Evolutionary conservation across 176 grass and related monocot species (phyloP).

Genomic region (Carex littledalei): DNA sequence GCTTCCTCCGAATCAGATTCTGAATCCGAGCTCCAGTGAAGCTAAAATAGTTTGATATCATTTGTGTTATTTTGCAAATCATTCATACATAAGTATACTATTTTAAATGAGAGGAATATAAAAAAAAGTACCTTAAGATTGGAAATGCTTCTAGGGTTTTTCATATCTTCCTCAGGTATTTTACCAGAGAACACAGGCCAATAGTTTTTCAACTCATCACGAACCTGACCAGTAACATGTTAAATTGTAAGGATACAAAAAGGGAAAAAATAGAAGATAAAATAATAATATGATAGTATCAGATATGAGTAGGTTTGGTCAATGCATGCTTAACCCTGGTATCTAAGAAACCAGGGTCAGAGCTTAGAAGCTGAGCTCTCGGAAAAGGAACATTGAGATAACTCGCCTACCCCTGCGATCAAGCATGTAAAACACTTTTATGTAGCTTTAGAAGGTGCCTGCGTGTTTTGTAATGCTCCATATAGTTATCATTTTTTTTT

Average conservation of each 20-base stretch:
- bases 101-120: constrained; percentile 26
- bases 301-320: background rate
- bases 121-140: constrained; percentile 40
- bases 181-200: constrained; percentile 64
- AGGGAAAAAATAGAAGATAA: constrained; percentile 9
- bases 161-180: constrained; percentile 46
- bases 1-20: constrained; percentile 57
- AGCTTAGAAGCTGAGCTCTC: background rate
- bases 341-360: background rate
- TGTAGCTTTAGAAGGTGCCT: background rate
- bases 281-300: background rate
- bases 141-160: constrained; percentile 27
- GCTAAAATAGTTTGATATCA: constrained; percentile 30
- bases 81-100: background rate
- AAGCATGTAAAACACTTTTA: background rate
- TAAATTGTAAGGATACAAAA: background rate
- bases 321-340: background rate
- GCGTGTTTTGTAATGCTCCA: background rate
- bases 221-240: constrained; percentile 47
- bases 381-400: background rate
- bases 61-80: background rate
- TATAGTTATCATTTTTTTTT: background rate
- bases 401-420: too few species aligned
- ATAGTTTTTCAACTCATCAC: constrained; percentile 73
- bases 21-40: constrained; percentile 38